A percentile compares a stretch with the other conserved stretches of the same genome.
phyloP scores from a whole-genome alignment of 352 stramenopile species.

The Phytophthora sp. region DNA sequence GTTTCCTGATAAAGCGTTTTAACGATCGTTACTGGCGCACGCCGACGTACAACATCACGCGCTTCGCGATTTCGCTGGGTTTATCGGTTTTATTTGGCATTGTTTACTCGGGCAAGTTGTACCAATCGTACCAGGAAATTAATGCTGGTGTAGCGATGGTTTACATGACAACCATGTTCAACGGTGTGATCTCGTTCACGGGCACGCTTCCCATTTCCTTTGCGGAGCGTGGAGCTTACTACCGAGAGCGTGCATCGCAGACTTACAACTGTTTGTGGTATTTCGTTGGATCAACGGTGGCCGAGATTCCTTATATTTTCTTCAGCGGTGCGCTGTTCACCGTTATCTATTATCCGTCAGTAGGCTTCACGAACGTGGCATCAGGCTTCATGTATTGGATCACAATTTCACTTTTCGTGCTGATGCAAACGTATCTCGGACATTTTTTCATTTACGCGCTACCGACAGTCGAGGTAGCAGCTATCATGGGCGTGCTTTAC shows the following conservation, averaged over 20 bases:
- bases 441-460: slow-evolving; percentile 44
- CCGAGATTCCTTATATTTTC: slow-evolving; percentile 77
- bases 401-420: slow-evolving; percentile 34
- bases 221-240: slow-evolving; percentile 87
- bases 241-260: slow-evolving; percentile 80
- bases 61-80: slow-evolving; percentile 58
- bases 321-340: slow-evolving; percentile 42
- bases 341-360: slow-evolving; percentile 50
- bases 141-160: slow-evolving; percentile 72
- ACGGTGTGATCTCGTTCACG: slow-evolving; percentile 75
- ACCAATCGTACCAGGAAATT: slow-evolving; percentile 40
- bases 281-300: slow-evolving; percentile 71
- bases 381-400: slow-evolving; percentile 51
- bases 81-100: slow-evolving; percentile 79
- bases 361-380: slow-evolving; percentile 46
- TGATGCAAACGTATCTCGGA: slow-evolving; percentile 45
- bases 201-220: slow-evolving; percentile 77
- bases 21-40: slow-evolving; percentile 65
- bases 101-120: slow-evolving; percentile 54
- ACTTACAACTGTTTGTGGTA: slow-evolving; percentile 87
- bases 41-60: slow-evolving; percentile 84
- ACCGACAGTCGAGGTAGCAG: slow-evolving; percentile 40
- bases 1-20: slow-evolving; percentile 36
- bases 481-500: slow-evolving; percentile 43
- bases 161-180: slow-evolving; percentile 82